These are phyloP conservation scores for Massariosphaeria phaeospora DNA, from an alignment of 495 filamentous ascomycete species.

Conservation along the genomic window DNA sequence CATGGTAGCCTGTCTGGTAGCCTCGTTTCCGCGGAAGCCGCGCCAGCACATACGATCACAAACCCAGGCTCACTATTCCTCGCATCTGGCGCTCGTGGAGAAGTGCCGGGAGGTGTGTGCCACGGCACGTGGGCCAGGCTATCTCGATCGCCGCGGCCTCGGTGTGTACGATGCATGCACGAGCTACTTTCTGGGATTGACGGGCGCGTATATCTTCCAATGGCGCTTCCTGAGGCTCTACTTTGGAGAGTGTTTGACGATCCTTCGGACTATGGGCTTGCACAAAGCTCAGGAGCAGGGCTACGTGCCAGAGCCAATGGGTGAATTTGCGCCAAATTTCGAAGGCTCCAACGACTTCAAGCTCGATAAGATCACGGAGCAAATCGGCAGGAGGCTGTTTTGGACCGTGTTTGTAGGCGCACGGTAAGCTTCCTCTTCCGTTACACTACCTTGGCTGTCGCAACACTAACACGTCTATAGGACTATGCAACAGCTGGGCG, in stretches of 20 bases:
- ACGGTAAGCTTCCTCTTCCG: slow-evolving; percentile 32
- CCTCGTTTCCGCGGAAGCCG: slow-evolving; percentile 76
- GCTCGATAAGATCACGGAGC: slow-evolving; percentile 66
- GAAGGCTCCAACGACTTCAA: slow-evolving; percentile 37
- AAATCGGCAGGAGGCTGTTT: slow-evolving; percentile 73
- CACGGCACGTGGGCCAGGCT: slow-evolving; percentile 63
- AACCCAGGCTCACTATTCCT: slow-evolving; percentile 55
- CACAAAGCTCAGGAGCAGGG: slow-evolving; percentile 47
- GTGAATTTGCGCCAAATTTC: slow-evolving; percentile 23
- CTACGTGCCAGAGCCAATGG: slow-evolving; percentile 28
- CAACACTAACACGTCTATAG: slow-evolving; percentile 32
- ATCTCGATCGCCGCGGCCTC: slow-evolving; percentile 57
- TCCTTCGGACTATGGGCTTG: slow-evolving; percentile 62
- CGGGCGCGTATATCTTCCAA: slow-evolving; percentile 64
- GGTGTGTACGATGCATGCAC: slow-evolving; percentile 76
- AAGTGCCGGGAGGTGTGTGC: slow-evolving; percentile 68
- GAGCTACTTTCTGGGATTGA: slow-evolving; percentile 76
- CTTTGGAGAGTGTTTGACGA: slow-evolving; percentile 66
- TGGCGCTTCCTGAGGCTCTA: slow-evolving; percentile 63
- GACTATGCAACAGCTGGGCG: slow-evolving; percentile 66
- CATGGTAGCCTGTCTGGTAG: slow-evolving; percentile 72
- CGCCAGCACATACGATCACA: slow-evolving; percentile 64
- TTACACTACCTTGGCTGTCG: neutral
- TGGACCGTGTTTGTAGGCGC: slow-evolving; percentile 68
- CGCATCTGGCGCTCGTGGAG: slow-evolving; percentile 65